Evolutionary conservation across 148 eudicot species (phyloP).

Genomic region (Persicaria maculosa): DNA sequence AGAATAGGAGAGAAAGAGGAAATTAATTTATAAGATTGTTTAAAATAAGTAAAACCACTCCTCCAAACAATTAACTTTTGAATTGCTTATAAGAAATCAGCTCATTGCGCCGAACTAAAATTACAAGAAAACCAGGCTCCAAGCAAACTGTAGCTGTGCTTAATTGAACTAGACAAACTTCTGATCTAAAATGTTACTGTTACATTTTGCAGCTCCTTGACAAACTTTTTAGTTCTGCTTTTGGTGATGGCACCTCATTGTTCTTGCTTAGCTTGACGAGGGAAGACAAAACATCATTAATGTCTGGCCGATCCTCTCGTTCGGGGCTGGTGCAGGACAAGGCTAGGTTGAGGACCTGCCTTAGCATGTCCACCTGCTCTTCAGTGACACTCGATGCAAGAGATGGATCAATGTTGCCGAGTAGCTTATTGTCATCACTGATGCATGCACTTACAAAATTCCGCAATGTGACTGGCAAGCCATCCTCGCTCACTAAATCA

Average conservation of each 20-base stretch:
- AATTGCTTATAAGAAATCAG: too few species aligned
- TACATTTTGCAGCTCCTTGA: neutral
- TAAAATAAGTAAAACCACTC: too few species aligned
- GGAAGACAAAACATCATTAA: conserved; percentile 42
- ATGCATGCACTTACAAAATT: conserved; percentile 49
- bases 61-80: too few species aligned
- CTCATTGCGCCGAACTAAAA: neutral
- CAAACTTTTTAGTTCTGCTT: neutral
- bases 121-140: neutral
- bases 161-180: too few species aligned
- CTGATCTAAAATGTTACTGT: neutral
- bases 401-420: conserved; percentile 45
- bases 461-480: conserved; percentile 51
- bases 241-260: neutral
- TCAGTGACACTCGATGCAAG: conserved; percentile 28
- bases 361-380: conserved; percentile 34
- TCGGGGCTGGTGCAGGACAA: conserved; percentile 53
- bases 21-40: too few species aligned
- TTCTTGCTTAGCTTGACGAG: conserved; percentile 23
- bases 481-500: conserved; percentile 41
- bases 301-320: conserved; percentile 67
- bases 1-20: neutral
- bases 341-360: conserved; percentile 57
- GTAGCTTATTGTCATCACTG: conserved; percentile 19
- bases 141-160: neutral